These are phyloP conservation scores for Penicillium sp. DNA, from an alignment of 2,329 filamentous ascomycete species.

Conservation along the genomic window DNA sequence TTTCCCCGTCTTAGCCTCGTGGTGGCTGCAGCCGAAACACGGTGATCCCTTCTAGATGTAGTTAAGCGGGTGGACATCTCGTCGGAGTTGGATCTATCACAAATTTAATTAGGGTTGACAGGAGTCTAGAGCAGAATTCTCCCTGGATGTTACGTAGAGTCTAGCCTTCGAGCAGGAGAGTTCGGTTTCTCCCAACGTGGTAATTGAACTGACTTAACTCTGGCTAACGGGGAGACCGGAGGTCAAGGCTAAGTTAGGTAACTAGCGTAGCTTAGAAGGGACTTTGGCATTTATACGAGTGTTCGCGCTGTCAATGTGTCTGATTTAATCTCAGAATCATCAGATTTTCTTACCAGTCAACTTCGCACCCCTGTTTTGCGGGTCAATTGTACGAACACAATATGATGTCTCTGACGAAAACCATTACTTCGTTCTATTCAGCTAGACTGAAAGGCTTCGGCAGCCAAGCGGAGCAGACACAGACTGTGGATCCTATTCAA, in stretches of 20 bases:
- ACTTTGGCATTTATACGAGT: not conserved
- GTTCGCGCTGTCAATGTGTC: not conserved
- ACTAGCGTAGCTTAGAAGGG: not conserved
- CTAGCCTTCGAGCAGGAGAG: not conserved
- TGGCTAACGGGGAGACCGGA: not conserved
- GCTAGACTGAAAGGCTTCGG: not conserved
- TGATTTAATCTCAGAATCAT: conserved; percentile 1
- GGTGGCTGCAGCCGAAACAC: not conserved
- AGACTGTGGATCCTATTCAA: not conserved
- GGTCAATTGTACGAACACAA: not conserved
- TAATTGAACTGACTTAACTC: not conserved
- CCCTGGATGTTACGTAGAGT: not conserved
- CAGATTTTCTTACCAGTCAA: conserved; percentile 4
- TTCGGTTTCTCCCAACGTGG: not conserved
- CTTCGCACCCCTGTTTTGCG: not conserved
- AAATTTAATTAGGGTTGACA: not conserved
- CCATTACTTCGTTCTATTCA: not conserved
- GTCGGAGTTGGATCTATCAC: not conserved
- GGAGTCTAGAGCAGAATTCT: not conserved
- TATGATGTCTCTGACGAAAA: conserved; percentile 11
- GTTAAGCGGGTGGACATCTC: not conserved
- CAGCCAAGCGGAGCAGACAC: not conserved
- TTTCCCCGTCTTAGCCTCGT: not conserved
- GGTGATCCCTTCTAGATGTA: conserved; percentile 1
- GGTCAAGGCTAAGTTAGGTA: not conserved